Percentiles rank a stretch among this genome's conserved stretches.
These are phyloP conservation scores for Odontarrhena argentea DNA, from an alignment of 345 rosid species.

Conservation along the genomic window DNA sequence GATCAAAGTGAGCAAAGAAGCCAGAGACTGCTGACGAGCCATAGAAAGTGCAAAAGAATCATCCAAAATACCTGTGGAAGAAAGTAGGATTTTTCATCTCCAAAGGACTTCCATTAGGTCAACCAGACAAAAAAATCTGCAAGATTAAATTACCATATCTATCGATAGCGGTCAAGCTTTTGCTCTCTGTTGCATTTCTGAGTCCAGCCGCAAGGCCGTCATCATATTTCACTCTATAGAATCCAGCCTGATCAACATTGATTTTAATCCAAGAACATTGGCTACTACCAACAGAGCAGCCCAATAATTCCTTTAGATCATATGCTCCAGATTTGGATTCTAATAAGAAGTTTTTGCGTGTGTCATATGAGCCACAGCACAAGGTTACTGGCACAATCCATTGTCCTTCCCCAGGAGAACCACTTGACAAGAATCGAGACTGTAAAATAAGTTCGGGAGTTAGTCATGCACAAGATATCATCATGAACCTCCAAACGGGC, in stretches of 20 bases:
- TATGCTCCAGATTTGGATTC: slow-evolving; percentile 61
- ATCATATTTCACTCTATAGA: slow-evolving; percentile 91
- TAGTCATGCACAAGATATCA: slow-evolving; percentile 20
- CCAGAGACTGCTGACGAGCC: slow-evolving; percentile 83
- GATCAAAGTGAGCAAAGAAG: slow-evolving; percentile 80
- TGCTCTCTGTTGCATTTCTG: slow-evolving; percentile 68
- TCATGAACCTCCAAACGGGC: slow-evolving; percentile 6
- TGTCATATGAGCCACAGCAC: slow-evolving; percentile 76
- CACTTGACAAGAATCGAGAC: slow-evolving; percentile 89
- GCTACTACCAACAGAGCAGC: slow-evolving; percentile 39
- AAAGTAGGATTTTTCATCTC: slow-evolving; percentile 6
- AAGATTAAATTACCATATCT: slow-evolving; percentile 65
- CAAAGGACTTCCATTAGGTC: slow-evolving; percentile 6
- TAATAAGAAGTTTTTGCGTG: slow-evolving; percentile 65
- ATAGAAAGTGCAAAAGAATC: slow-evolving; percentile 89
- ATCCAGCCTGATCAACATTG: slow-evolving; percentile 85
- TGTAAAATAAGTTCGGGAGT: slow-evolving; percentile 39
- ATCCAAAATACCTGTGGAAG: slow-evolving; percentile 76
- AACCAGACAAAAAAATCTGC: slow-evolving; percentile 9
- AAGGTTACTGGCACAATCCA: slow-evolving; percentile 95
- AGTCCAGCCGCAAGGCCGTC: slow-evolving; percentile 78
- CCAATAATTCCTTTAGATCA: slow-evolving; percentile 50
- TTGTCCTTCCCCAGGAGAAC: slow-evolving; percentile 79
- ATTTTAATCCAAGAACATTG: slow-evolving; percentile 69
- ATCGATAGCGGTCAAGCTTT: slow-evolving; percentile 62